phyloP scores from a whole-genome alignment of 148 eudicot species.

The Spergularia marina region DNA sequence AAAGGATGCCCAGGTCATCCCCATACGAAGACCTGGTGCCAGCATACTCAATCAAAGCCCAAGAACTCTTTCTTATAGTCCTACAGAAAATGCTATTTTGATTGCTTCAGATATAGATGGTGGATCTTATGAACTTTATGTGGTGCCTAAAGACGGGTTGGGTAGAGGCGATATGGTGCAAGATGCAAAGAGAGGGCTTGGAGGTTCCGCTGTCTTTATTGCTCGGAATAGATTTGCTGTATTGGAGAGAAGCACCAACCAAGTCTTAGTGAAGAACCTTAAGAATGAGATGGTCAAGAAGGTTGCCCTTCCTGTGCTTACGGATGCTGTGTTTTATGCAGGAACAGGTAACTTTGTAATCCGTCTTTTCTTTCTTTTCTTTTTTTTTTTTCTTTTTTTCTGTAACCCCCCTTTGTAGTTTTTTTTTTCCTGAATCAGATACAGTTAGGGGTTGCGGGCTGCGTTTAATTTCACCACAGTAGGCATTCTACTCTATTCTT shows the following conservation, averaged over 20 bases:
- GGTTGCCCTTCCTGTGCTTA: conserved; percentile 59
- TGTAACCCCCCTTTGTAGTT: not conserved
- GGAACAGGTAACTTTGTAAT: conserved; percentile 77
- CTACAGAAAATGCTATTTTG: conserved; percentile 86
- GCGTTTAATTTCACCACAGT: not conserved
- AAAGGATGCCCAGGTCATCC: conserved; percentile 74
- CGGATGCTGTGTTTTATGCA: conserved; percentile 90
- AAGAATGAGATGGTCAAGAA: conserved; percentile 82
- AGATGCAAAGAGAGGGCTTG: conserved; percentile 79
- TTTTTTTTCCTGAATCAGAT: not conserved
- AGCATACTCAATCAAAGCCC: conserved; percentile 80
- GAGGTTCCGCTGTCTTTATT: conserved; percentile 80
- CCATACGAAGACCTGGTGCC: conserved; percentile 88
- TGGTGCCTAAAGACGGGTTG: conserved; percentile 74
- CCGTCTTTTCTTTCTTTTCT: not conserved
- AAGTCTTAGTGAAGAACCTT: conserved; percentile 74
- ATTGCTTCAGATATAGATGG: conserved; percentile 90
- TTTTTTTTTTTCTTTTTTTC: not conserved
- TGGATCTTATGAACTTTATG: conserved; percentile 85
- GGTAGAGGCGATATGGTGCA: conserved; percentile 72
- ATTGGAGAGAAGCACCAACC: conserved; percentile 81
- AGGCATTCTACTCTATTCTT: not conserved
- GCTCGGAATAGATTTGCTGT: conserved; percentile 95
- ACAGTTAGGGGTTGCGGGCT: not conserved
- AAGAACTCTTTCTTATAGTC: conserved; percentile 83